phyloP scores from a whole-genome alignment of 441 rosid genomes.

The Croton laevigatus region DNA sequence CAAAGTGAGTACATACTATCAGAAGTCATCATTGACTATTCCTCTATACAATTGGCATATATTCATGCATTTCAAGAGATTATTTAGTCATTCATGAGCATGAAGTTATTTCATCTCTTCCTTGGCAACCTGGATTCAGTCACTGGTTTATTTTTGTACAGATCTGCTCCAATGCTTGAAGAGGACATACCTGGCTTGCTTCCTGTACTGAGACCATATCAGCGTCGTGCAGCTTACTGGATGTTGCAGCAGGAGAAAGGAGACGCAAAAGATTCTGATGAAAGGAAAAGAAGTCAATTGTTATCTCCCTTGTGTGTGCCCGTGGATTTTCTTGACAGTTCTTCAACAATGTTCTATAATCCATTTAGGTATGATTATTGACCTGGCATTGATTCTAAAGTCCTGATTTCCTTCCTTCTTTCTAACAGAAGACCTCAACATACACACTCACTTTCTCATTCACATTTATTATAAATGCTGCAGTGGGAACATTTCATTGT shows the following conservation, averaged over 20 bases:
- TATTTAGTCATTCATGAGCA: conserved; percentile 10
- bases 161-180: conserved; percentile 63
- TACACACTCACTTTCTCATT: conserved; percentile 18
- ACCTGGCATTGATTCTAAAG: conserved; percentile 17
- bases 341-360: conserved; percentile 78
- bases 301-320: conserved; percentile 70
- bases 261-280: conserved; percentile 34
- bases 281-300: conserved; percentile 41
- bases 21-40: background rate
- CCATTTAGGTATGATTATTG: conserved; percentile 77
- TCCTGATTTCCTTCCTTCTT: background rate
- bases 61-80: conserved; percentile 3
- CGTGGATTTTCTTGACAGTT: conserved; percentile 59
- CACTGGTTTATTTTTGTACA: conserved; percentile 31
- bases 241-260: conserved; percentile 90
- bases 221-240: conserved; percentile 93
- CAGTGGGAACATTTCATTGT: conserved; percentile 80
- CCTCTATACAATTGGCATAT: no score
- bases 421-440: background rate
- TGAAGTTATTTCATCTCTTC: background rate
- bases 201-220: conserved; percentile 86
- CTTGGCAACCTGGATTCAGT: conserved; percentile 8
- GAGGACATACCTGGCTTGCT: conserved; percentile 67
- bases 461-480: conserved; percentile 25
- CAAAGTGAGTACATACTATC: conserved; percentile 56